Evolutionary conservation across 179 eudicot genomes (phyloP), one percentile per base, ranked within the genome.

Genomic region (Silene noctiflora): DNA sequence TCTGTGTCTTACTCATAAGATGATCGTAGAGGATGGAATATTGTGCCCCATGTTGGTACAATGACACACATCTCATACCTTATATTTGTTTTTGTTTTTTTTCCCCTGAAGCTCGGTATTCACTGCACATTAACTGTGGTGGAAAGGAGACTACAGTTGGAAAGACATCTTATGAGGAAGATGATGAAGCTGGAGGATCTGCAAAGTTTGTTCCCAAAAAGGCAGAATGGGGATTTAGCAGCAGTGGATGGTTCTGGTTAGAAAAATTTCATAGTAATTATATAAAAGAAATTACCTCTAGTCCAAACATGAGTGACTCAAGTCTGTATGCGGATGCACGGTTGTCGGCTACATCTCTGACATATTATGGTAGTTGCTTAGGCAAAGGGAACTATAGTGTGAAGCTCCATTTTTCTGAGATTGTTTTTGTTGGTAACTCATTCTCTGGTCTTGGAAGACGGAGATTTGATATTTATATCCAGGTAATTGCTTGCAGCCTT

Each of bases 281-380:
- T 60, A 67, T 80, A 75, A 76, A 71, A 42, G 42, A 33, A 19
- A 75, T 58, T 27, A 69, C 48, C 10, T 69, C 81, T 29, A 9
- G 35, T 12, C 72, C 75, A 22, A 21, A 21, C 65, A 44, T 58
- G 33, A 79, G 60, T 35, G 76, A 77, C 76, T 77, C 86, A 24
- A 75, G 67, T 25, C 72, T 85, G 55, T 83, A 83, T 69, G 68
- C 66, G 55, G 73, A 74, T 22, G 88, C 88, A 71, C 81, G 86
- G 14, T 35, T 80, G 39, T 78, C 86, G 35, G 86, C 86, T 69
- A 74, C 81, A 42, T 85, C 84, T 81, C 78, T 85, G 67, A 81
- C 86, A 4, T 85, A 85, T 66, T 85, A 80, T 78, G 84, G 84
- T 1, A 74, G 79, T 71, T 85, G 88, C 84, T 81, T 85, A 73